phyloP scores from a whole-genome alignment of 129 eudicot genomes.

The Calendula officinalis region DNA sequence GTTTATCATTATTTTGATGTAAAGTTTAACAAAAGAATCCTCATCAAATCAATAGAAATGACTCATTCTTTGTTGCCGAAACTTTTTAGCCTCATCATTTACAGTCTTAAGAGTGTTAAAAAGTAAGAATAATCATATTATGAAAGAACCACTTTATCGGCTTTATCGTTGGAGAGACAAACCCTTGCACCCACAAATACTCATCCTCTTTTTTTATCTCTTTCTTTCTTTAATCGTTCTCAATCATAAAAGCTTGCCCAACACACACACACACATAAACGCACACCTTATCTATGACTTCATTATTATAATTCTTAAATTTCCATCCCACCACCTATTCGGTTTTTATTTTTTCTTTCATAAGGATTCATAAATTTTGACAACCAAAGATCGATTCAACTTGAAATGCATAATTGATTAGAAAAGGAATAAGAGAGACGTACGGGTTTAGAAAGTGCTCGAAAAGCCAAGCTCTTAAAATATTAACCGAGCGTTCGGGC shows the following conservation, averaged over 20 bases:
- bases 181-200: slow-evolving; percentile 39
- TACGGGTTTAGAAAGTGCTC: slow-evolving; percentile 99
- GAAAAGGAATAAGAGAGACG: slow-evolving; percentile 25
- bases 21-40: slow-evolving; percentile 26
- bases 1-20: slow-evolving; percentile 35
- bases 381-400: slow-evolving; percentile 26
- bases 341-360: slow-evolving; percentile 3
- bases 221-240: slow-evolving; percentile 38
- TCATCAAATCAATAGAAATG: slow-evolving; percentile 29
- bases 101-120: slow-evolving; percentile 20
- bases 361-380: slow-evolving; percentile 31
- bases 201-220: slow-evolving; percentile 24
- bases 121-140: slow-evolving; percentile 29
- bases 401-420: slow-evolving; percentile 16
- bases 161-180: slow-evolving; percentile 43
- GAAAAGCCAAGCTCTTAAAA: slow-evolving; percentile 96
- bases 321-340: slow-evolving; percentile 17
- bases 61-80: slow-evolving; percentile 8
- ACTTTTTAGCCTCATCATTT: slow-evolving; percentile 33
- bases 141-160: slow-evolving; percentile 43
- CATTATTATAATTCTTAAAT: slow-evolving; percentile 13
- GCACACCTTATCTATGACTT: slow-evolving; percentile 33
- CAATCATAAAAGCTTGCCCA: slow-evolving; percentile 39
- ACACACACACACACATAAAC: slow-evolving; percentile 33
- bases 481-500: slow-evolving; percentile 96